Evolutionary conservation across 2,329 filamentous ascomycete species (phyloP).

Genomic region (Zalaria obscura): DNA sequence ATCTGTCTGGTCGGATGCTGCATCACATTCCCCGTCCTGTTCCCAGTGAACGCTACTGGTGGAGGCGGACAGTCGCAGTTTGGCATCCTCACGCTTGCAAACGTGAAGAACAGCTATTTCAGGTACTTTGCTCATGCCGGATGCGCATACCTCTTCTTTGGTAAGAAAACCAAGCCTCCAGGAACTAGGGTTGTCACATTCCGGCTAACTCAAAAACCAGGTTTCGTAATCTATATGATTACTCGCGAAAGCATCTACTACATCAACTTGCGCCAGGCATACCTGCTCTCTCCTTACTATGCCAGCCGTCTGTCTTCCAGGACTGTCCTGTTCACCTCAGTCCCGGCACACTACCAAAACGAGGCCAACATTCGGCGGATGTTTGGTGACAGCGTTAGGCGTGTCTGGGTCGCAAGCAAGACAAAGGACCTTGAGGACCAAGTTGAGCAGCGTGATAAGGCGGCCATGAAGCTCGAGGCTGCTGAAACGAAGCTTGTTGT

Average conservation of each 20-base stretch:
- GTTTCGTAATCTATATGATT: constrained; percentile 78
- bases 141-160: constrained; percentile 69
- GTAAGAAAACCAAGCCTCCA: constrained; percentile 16
- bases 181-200: neutral
- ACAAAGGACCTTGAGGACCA: constrained; percentile 64
- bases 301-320: constrained; percentile 75
- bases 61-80: constrained; percentile 51
- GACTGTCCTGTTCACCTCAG: constrained; percentile 78
- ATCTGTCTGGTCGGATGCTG: constrained; percentile 72
- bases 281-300: constrained; percentile 73
- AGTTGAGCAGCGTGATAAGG: constrained; percentile 68
- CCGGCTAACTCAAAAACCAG: constrained; percentile 10
- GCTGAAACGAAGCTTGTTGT: constrained; percentile 80
- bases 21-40: constrained; percentile 78
- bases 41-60: constrained; percentile 80
- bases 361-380: constrained; percentile 63
- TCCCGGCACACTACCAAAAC: constrained; percentile 65
- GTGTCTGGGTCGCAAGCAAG: constrained; percentile 72
- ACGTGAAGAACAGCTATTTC: constrained; percentile 50
- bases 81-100: constrained; percentile 65
- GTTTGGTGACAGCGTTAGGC: constrained; percentile 68
- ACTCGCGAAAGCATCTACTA: constrained; percentile 82
- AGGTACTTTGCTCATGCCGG: constrained; percentile 73
- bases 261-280: constrained; percentile 85
- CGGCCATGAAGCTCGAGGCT: constrained; percentile 67